phyloP scores from a whole-genome alignment of 768 basidiomycete genomes.

The Termitomyces sp. region DNA sequence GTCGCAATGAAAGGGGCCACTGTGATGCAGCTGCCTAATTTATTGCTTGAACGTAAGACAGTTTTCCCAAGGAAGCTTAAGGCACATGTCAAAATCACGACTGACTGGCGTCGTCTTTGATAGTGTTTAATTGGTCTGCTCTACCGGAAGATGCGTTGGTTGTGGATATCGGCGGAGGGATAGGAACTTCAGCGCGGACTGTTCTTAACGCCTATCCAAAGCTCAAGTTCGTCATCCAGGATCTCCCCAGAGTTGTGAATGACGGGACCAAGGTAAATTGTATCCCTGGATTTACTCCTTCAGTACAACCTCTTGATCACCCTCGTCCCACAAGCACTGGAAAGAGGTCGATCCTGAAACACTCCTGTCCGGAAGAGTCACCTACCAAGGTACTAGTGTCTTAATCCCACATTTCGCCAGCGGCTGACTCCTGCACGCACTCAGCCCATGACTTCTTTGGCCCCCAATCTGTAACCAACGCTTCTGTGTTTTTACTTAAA shows the following conservation, averaged over 20 bases:
- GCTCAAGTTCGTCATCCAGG: conserved; percentile 53
- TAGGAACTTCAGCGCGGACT: conserved; percentile 35
- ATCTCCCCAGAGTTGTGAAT: conserved; percentile 31
- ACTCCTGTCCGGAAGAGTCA: conserved; percentile 22
- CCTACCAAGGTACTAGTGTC: conserved; percentile 20
- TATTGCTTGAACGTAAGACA: conserved; percentile 16
- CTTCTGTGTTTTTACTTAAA: conserved; percentile 50
- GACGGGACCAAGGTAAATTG: background rate
- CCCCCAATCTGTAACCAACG: conserved; percentile 39
- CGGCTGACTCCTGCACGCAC: background rate
- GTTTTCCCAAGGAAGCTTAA: background rate
- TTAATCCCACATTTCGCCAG: too few relatives aligned
- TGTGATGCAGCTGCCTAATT: conserved; percentile 14
- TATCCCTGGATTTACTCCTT: background rate
- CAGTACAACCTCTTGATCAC: background rate
- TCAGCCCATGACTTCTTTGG: conserved; percentile 29
- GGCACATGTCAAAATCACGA: background rate
- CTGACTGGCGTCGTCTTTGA: background rate
- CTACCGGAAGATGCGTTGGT: conserved; percentile 45
- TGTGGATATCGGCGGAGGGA: conserved; percentile 66
- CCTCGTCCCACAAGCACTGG: conserved; percentile 10
- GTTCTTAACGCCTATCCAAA: conserved; percentile 1
- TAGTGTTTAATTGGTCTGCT: conserved; percentile 54
- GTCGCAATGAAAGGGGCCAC: conserved; percentile 21
- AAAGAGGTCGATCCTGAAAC: conserved; percentile 18